Conservation (phyloP, 176 grass and related monocot species). For the Bolboschoenus planiculmis region DNA sequence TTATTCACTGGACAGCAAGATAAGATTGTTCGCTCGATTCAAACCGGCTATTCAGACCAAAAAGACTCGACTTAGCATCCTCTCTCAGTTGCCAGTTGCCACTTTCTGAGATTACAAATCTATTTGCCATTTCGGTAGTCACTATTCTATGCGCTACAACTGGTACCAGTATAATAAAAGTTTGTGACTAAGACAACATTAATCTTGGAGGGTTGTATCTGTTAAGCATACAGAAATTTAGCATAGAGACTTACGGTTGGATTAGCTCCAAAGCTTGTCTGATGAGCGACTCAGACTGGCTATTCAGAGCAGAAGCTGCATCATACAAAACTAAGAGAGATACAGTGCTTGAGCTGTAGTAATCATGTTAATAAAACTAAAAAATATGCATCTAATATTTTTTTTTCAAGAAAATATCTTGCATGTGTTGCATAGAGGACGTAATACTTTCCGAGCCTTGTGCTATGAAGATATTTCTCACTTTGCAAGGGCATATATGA, state of each 20-base stretch:
- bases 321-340: slow-evolving; percentile 70
- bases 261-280: slow-evolving; percentile 50
- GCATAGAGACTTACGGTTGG: slow-evolving; percentile 29
- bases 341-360: slow-evolving; percentile 75
- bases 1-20: too few species aligned
- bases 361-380: slow-evolving; percentile 28
- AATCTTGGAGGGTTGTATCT: background rate
- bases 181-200: background rate
- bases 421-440: too few species aligned
- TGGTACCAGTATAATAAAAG: slow-evolving; percentile 38
- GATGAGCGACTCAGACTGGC: slow-evolving; percentile 52
- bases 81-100: slow-evolving; percentile 42
- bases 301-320: slow-evolving; percentile 78
- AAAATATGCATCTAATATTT: slow-evolving; percentile 25
- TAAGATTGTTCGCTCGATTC: background rate
- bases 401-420: too few species aligned
- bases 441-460: too few species aligned
- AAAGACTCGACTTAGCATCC: slow-evolving; percentile 39
- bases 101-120: slow-evolving; percentile 48
- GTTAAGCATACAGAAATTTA: background rate
- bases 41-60: slow-evolving; percentile 21
- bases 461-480: too few species aligned
- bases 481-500: too few species aligned
- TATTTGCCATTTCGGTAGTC: slow-evolving; percentile 63
- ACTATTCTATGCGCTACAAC: slow-evolving; percentile 68